phyloP scores from a whole-genome alignment of 2,329 filamentous ascomycete species.

The Lecanicillium sp. region DNA sequence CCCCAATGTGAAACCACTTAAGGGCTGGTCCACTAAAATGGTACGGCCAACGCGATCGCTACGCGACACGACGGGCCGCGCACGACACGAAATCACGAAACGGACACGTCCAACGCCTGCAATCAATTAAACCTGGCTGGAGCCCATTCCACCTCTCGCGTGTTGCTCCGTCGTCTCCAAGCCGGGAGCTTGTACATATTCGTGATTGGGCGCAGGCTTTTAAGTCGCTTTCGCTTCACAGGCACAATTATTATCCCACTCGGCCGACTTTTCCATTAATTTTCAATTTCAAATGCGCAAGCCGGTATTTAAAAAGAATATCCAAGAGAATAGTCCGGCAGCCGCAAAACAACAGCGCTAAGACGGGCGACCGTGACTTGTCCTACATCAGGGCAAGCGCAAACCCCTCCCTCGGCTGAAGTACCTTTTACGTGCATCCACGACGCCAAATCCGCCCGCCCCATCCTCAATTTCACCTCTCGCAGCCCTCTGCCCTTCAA shows the following conservation, averaged over 20 bases:
- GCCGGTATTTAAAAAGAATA: not conserved
- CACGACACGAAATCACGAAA: conserved; percentile 34
- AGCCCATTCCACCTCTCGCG: conserved; percentile 4
- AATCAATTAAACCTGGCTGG: conserved; percentile 13
- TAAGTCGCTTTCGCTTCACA: not conserved
- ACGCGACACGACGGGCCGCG: conserved; percentile 16
- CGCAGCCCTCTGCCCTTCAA: too few species aligned
- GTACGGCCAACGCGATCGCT: not conserved
- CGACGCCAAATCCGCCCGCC: too few species aligned
- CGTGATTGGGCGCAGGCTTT: not conserved
- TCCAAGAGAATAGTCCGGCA: not conserved
- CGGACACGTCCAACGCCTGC: conserved; percentile 27
- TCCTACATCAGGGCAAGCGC: too few species aligned
- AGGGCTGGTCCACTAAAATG: conserved; percentile 1
- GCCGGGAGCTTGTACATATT: not conserved
- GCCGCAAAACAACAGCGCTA: too few species aligned
- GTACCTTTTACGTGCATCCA: too few species aligned
- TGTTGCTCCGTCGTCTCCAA: too few species aligned
- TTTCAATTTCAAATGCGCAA: not conserved
- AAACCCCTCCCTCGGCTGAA: too few species aligned
- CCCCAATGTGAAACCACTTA: conserved; percentile 8
- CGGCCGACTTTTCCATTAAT: not conserved
- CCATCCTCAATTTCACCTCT: too few species aligned
- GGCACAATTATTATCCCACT: not conserved
- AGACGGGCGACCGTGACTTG: too few species aligned